Conservation (phyloP, 352 stramenopile species). For the Pythium insidiosum region DNA sequence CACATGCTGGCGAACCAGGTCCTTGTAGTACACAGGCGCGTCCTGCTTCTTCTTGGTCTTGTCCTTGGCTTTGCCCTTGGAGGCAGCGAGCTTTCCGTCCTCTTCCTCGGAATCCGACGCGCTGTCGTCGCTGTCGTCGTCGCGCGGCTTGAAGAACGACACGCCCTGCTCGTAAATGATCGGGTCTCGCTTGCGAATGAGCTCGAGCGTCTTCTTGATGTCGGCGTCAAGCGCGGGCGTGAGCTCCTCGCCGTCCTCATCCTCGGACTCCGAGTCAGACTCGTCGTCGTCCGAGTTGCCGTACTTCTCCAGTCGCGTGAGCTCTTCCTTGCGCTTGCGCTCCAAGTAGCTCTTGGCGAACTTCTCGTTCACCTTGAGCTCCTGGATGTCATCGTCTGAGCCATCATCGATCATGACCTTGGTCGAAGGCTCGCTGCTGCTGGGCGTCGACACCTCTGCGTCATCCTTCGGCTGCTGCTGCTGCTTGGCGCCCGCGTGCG, state of each 20-base stretch:
- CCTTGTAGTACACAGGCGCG: slow-evolving; percentile 87
- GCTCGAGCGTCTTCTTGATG: slow-evolving; percentile 79
- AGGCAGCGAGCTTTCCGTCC: slow-evolving; percentile 6
- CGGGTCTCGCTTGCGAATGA: slow-evolving; percentile 89
- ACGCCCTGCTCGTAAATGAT: slow-evolving; percentile 89
- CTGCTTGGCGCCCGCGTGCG: too few relatives aligned
- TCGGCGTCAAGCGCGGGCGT: slow-evolving; percentile 63
- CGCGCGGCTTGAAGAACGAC: slow-evolving; percentile 80
- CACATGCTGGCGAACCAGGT: slow-evolving; percentile 93
- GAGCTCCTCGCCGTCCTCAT: slow-evolving; percentile 79
- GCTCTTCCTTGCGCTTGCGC: too few relatives aligned
- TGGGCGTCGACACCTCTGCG: too few relatives aligned
- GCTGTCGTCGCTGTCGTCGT: slow-evolving; percentile 16
- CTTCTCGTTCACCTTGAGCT: slow-evolving; percentile 71
- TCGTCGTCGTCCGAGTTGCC: slow-evolving; percentile 56
- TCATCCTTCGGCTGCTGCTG: too few relatives aligned
- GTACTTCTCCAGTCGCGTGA: slow-evolving; percentile 23
- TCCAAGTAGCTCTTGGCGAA: slow-evolving; percentile 73
- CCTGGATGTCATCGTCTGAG: slow-evolving; percentile 13
- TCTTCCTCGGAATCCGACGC: slow-evolving; percentile 18
- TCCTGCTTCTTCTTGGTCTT: slow-evolving; percentile 25
- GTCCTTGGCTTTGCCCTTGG: slow-evolving; percentile 15
- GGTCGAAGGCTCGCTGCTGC: neutral
- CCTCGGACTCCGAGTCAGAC: slow-evolving; percentile 74
- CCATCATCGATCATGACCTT: slow-evolving; percentile 5